phyloP scores from a whole-genome alignment of 2,329 filamentous ascomycete genomes.

The Fusarium subtropicale region DNA sequence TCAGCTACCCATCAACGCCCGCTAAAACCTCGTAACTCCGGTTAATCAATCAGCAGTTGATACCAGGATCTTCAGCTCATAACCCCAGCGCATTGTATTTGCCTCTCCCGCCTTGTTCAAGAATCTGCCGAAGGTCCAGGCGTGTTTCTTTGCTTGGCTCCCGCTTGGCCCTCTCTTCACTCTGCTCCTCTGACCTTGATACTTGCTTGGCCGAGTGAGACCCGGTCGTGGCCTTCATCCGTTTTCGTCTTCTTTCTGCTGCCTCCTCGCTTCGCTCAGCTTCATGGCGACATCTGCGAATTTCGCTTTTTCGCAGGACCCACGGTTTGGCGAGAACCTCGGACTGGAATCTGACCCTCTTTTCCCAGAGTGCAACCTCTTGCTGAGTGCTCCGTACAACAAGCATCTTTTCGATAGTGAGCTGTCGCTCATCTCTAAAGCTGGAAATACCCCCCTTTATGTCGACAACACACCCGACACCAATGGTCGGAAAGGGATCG shows the following conservation, averaged over 20 bases:
- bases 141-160: constrained; percentile 32
- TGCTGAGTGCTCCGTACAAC: constrained; percentile 63
- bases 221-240: constrained; percentile 36
- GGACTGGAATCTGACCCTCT: constrained; percentile 61
- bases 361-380: constrained; percentile 71
- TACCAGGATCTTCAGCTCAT: constrained; percentile 37
- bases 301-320: constrained; percentile 62
- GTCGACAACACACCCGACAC: constrained; percentile 67
- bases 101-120: constrained; percentile 48
- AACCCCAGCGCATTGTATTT: constrained; percentile 53
- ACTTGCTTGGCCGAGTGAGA: constrained; percentile 11
- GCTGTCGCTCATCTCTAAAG: constrained; percentile 63
- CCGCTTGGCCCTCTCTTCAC: constrained; percentile 13
- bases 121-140: constrained; percentile 45
- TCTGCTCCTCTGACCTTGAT: constrained; percentile 16
- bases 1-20: constrained; percentile 25
- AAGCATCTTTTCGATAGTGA: constrained; percentile 64
- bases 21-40: constrained; percentile 27
- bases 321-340: constrained; percentile 66
- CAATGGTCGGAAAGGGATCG: constrained; percentile 51
- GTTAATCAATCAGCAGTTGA: not conserved
- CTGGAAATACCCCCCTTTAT: constrained; percentile 64
- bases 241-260: constrained; percentile 44
- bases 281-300: constrained; percentile 63
- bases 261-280: constrained; percentile 54